Base-by-base conservation (phyloP, 1,284 basidiomycete genomes). In the Ceraceosorus guamensis region DNA sequence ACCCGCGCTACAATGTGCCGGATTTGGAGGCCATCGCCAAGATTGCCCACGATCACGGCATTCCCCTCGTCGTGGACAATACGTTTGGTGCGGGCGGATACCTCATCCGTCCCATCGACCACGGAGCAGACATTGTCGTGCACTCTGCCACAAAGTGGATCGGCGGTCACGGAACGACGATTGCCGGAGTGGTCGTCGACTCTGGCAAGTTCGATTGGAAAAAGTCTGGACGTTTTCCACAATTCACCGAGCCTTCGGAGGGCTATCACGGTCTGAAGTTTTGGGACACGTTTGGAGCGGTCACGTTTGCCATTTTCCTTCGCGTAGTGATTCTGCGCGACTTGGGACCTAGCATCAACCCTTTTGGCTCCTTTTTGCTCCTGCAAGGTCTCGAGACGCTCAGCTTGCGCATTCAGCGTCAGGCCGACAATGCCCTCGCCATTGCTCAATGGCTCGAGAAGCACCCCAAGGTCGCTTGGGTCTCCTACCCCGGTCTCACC, bases 141-240 rank as follows among this genome's bases (percentile, higher is more conserved):
- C 87, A 91, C 78, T 87, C 85, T 58, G 88, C 88, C 0, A 91
- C 89, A 3, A 91, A 92, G 75, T 91, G 89, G 89, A 89, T 91
- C 52, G 87, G 88, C 33, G 88, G 89, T 0, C 89, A 90, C 73
- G 89, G 89, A 56, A 91, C 86, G 2, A 89, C 88, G 31, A 89
- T 92, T 51, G 89, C 82, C 5, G 90, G 90, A 58, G 84, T 91
- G 18, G 80, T 92, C 60, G 76, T 91, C 53, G 89, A 90, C 75
- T 82, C 83, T 30, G 89, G 89, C 53, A 90, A 73, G 67, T 91
- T 91, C 69, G 84, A 92, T 80, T 93, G 89, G 89, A 78, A 82
- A 11, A 80, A 79, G 53, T 86, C 84, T 6, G 85, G 84, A 48
- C 84, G 83, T 68, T 91, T 89, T 82, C 87, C 88, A 1, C 83